phyloP scores from a whole-genome alignment of 805 yeast species.

The Starmerella apis region DNA sequence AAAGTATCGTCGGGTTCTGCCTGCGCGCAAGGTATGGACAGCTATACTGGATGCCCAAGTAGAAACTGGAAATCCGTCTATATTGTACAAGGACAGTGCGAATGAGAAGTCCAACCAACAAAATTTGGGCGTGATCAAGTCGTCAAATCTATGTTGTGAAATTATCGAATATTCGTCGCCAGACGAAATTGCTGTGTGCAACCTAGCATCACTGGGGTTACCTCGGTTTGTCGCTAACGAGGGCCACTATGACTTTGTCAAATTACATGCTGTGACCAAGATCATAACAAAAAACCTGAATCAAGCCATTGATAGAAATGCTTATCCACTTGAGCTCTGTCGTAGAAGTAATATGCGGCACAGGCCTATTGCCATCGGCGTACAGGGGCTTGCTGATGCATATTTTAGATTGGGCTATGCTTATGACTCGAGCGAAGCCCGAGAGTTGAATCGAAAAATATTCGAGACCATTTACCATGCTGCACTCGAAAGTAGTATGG shows the following conservation, averaged over 20 bases:
- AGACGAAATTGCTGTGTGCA: slow-evolving; percentile 87
- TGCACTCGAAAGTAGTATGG: slow-evolving; percentile 72
- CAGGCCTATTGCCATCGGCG: slow-evolving; percentile 88
- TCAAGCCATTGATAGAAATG: slow-evolving; percentile 67
- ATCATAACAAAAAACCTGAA: slow-evolving; percentile 66
- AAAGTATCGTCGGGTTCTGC: slow-evolving; percentile 45
- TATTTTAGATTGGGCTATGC: slow-evolving; percentile 66
- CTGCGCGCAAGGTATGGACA: slow-evolving; percentile 81
- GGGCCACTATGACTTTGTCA: slow-evolving; percentile 51
- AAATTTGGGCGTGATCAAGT: slow-evolving; percentile 79
- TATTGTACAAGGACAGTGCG: slow-evolving; percentile 91
- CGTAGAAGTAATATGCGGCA: slow-evolving; percentile 58
- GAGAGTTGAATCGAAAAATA: slow-evolving; percentile 58
- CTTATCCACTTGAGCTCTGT: slow-evolving; percentile 70
- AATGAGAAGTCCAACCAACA: slow-evolving; percentile 76
- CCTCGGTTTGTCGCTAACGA: slow-evolving; percentile 55
- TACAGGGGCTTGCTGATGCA: slow-evolving; percentile 86
- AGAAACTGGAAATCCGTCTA: slow-evolving; percentile 89
- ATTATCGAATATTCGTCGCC: slow-evolving; percentile 78
- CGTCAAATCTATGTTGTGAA: slow-evolving; percentile 87
- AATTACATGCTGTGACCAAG: slow-evolving; percentile 62
- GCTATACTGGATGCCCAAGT: slow-evolving; percentile 80
- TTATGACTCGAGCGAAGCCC: slow-evolving; percentile 70
- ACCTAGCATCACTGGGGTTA: slow-evolving; percentile 80
- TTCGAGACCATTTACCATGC: slow-evolving; percentile 94